Percentiles rank a stretch among this genome's conserved stretches.
Conservation (phyloP, 768 basidiomycete genomes). For the Amanita phalloides region DNA sequence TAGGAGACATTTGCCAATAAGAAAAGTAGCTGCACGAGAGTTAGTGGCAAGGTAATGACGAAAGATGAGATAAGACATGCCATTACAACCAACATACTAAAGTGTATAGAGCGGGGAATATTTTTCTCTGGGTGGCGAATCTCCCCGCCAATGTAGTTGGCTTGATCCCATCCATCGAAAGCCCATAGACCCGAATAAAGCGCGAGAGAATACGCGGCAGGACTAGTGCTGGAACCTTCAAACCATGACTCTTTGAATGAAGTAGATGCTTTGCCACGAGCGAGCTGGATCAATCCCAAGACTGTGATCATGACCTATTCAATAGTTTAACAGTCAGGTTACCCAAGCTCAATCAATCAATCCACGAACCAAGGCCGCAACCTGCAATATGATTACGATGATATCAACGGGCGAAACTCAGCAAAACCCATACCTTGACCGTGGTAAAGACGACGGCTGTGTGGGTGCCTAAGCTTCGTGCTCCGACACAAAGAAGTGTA, state of each 20-base stretch:
- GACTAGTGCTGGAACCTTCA: constrained; percentile 60
- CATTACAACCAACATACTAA: constrained; percentile 78
- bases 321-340: neutral
- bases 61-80: constrained; percentile 27
- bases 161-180: constrained; percentile 94
- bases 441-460: constrained; percentile 81
- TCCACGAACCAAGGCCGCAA: constrained; percentile 53
- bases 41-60: constrained; percentile 1
- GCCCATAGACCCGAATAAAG: constrained; percentile 94
- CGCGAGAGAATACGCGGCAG: constrained; percentile 84
- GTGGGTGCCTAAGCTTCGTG: constrained; percentile 67
- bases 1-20: constrained; percentile 81
- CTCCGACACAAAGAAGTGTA: constrained; percentile 67
- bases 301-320: constrained; percentile 58
- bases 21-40: constrained; percentile 49
- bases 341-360: neutral
- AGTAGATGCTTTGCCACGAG: constrained; percentile 55
- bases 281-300: constrained; percentile 70
- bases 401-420: neutral
- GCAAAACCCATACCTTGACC: constrained; percentile 50
- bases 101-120: constrained; percentile 81
- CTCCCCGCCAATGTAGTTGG: constrained; percentile 86
- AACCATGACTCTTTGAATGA: constrained; percentile 66
- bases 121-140: constrained; percentile 76
- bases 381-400: constrained; percentile 21